phyloP scores from a whole-genome alignment of 805 yeast species.

The Lipomyces yamanashiensis region DNA sequence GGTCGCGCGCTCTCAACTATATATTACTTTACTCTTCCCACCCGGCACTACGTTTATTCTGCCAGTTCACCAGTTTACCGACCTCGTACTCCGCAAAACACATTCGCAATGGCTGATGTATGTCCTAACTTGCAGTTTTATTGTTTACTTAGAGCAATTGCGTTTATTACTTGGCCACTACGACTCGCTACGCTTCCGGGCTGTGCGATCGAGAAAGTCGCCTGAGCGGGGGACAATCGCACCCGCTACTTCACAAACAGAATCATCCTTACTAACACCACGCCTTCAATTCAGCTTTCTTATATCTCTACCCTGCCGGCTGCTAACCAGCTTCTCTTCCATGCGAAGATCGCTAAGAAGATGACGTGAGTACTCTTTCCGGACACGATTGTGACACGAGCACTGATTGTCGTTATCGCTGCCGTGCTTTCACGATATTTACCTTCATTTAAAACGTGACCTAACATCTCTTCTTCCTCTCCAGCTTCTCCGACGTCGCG shows the following conservation, averaged over 20 bases:
- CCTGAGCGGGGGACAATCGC: neutral
- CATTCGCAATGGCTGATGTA: constrained; percentile 30
- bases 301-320: constrained; percentile 34
- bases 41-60: neutral
- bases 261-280: too few relatives aligned
- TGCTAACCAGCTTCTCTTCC: constrained; percentile 37
- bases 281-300: constrained; percentile 21
- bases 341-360: constrained; percentile 37
- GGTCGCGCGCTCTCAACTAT: constrained; percentile 2
- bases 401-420: too few relatives aligned
- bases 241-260: too few relatives aligned
- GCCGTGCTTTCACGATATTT: neutral
- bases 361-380: constrained; percentile 19
- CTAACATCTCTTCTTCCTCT: neutral
- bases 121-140: neutral
- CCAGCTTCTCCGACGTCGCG: constrained; percentile 36
- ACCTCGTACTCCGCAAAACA: neutral
- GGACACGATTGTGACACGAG: neutral
- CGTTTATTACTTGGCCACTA: neutral
- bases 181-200: neutral
- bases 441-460: neutral
- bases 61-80: neutral
- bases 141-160: neutral
- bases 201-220: too few relatives aligned
- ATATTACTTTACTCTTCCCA: neutral